Conservation (phyloP, 441 rosid genomes). For the Capsella rubella region DNA sequence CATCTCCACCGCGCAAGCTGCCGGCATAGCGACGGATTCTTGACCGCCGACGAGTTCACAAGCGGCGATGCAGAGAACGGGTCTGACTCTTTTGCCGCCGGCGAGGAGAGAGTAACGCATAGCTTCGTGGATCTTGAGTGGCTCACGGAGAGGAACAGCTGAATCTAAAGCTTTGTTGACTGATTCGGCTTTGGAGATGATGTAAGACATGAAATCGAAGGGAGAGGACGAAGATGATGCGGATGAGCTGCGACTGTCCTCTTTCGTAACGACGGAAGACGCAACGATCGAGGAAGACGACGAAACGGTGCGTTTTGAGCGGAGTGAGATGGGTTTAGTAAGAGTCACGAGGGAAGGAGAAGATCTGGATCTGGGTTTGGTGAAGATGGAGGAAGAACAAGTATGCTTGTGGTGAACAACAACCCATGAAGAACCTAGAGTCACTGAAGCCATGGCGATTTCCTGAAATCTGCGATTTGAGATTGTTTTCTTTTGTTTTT, state of each 20-base stretch:
- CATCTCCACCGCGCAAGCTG: constrained; percentile 90
- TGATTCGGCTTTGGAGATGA: constrained; percentile 56
- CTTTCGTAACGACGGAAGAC: constrained; percentile 57
- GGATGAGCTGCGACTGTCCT: constrained; percentile 30
- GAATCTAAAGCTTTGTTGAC: constrained; percentile 72
- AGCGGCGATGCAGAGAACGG: constrained; percentile 73
- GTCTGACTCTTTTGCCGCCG: constrained; percentile 84
- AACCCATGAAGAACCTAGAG: background rate
- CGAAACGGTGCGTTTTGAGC: constrained; percentile 39
- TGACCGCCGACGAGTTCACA: constrained; percentile 81
- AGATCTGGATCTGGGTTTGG: constrained; percentile 48
- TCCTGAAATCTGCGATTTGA: background rate
- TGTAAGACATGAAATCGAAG: constrained; percentile 77
- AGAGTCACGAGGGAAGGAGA: constrained; percentile 26
- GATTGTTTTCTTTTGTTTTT: background rate
- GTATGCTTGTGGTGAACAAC: constrained; percentile 6
- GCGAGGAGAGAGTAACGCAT: constrained; percentile 93
- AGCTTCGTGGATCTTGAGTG: constrained; percentile 77
- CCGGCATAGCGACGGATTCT: constrained; percentile 71
- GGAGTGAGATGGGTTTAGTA: constrained; percentile 16
- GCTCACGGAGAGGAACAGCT: constrained; percentile 67
- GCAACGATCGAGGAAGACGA: constrained; percentile 42
- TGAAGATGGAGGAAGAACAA: constrained; percentile 40
- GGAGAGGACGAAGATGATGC: constrained; percentile 4
- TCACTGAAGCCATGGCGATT: constrained; percentile 57